Evolutionary conservation across 2,329 filamentous ascomycete species (phyloP).

Genomic region (Fusarium transvaalense): DNA sequence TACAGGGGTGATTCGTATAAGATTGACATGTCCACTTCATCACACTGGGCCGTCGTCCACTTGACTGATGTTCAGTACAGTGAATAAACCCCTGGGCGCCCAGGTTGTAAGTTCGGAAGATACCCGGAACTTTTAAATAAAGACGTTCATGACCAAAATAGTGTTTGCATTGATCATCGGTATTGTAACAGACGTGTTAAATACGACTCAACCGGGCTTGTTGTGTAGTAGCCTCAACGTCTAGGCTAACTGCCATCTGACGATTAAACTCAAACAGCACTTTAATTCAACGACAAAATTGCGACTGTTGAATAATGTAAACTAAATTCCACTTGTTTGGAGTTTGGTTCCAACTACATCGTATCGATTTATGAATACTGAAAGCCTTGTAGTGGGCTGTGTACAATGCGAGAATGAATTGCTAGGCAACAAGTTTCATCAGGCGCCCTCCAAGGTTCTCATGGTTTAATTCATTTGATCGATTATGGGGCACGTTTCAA

Average conservation of each 20-base stretch:
- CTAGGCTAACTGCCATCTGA: background rate
- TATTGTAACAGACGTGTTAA: background rate
- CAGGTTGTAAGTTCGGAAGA: background rate
- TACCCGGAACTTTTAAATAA: background rate
- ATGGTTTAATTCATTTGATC: background rate
- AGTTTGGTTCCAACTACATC: rapidly evolving
- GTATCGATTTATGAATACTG: no score
- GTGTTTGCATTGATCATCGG: background rate
- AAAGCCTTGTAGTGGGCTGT: background rate
- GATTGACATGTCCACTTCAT: no score
- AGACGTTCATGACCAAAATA: background rate
- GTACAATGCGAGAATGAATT: background rate
- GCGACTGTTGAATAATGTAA: no score
- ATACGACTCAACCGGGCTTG: background rate
- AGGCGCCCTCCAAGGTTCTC: constrained; percentile 2
- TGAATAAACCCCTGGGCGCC: background rate
- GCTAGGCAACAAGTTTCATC: background rate
- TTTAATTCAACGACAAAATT: background rate
- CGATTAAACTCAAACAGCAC: background rate
- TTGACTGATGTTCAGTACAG: no score
- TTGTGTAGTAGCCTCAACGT: background rate
- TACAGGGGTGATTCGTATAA: no score
- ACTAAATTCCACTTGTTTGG: background rate
- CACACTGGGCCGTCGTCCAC: no score
- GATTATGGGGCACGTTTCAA: background rate